Evolutionary conservation across 1,284 basidiomycete species (phyloP), one percentile per base, ranked within the genome.

Genomic region (Golubevia sp.): DNA sequence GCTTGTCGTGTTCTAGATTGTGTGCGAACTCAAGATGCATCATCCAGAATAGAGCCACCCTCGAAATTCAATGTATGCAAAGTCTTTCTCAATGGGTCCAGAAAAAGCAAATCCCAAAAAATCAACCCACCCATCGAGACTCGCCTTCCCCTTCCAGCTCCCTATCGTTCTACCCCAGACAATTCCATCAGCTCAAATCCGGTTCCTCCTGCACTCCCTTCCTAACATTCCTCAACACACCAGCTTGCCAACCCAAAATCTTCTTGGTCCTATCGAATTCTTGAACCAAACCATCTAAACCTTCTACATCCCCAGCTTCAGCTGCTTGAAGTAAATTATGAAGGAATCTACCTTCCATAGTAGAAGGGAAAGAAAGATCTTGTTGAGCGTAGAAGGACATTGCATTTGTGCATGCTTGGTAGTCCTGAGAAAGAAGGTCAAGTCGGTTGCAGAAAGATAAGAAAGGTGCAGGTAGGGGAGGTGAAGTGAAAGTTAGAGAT

Each of bases 301-400:
- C 65, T 38, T 72, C 65, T 1, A 79, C 49, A 54, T 83, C 80
- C 25, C 79, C 79, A 18, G 69, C 66, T 64, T 83, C 80, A 56
- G 70, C 72, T 1, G 74, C 66, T 59, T 80, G 69, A 23, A 82
- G 70, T 21, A 82, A 59, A 11, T 68, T 72, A 63, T 81, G 77
- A 23, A 83, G 66, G 67, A 82, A 83, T 15, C 74, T 64, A 18
- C 76, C 78, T 65, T 83, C 80, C 66, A 74, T 72, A 55, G 80
- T 83, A 24, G 76, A 67, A 0, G 80, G 78, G 63, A 83, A 83
- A 51, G 65, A 63, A 6, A 77, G 67, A 61, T 83, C 80, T 56
- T 74, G 74, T 56, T 78, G 67, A 8, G 80, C 79, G 60, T 83
- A 83, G 70, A 77, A 82, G 20, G 66, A 74, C 79, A 82, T 79